Evolutionary conservation across 768 basidiomycete genomes (phyloP), one percentile per base, ranked within the genome.

Genomic region (Saitozyma podzolica): DNA sequence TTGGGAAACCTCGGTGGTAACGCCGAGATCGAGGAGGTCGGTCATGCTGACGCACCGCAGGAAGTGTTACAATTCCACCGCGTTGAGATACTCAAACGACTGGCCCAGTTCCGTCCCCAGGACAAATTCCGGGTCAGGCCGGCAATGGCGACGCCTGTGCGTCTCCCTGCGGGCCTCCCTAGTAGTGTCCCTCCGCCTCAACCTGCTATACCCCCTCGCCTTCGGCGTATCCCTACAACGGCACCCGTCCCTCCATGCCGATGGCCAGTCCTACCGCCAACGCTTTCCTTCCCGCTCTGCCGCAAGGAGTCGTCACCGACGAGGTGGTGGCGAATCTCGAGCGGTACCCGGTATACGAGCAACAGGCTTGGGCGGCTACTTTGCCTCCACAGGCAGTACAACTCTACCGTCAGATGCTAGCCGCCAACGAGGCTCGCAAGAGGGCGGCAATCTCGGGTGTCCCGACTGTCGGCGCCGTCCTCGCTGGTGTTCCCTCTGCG

Each of bases 321-420:
- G 75, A 75, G 13, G 63, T 78, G 9, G 77, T 77, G 3, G 59
- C 67, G n/a, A 66, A 67, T 3, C 63, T 78, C 3, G 43, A 50
- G 3, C 64, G 67, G 57, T 78, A 78, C 54, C 69, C 71, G 8
- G 39, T 59, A 9, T 60, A 73, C 20, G 74, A 76, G 47, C 72
- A 73, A 61, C 59, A 65, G 54, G 63, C 66, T 0, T 78, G 77
- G 77, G 63, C 63, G 4, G 49, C 58, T 20, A 58, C 73, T 7
- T 66, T 78, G 4, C 54, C 62, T 2, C 68, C 69, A 0, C 47
- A 62, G 16, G 63, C 62, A 9, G 50, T 67, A 61, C 61, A 68
- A 29, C 63, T 72, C 10, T 72, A 69, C 53, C 67, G 71, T 0
- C 66, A 69, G 19, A 70, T 73, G 43, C 41, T 64, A n/a, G 72